Conservation (phyloP, 208 protist genomes). For the Porcisia deanei region DNA sequence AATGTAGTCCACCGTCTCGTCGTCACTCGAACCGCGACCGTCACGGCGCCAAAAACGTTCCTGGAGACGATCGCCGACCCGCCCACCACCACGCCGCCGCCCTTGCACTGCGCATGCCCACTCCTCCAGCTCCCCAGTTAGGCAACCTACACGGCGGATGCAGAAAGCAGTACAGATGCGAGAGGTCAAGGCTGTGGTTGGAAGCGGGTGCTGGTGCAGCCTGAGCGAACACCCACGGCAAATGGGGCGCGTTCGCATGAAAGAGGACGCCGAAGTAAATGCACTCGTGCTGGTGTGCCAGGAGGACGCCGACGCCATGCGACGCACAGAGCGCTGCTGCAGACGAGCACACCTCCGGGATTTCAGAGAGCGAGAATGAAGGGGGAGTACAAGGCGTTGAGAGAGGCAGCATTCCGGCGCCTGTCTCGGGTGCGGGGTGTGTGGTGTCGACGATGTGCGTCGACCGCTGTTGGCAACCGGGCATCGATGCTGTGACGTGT, state of each 20-base stretch:
- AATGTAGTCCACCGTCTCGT: background rate
- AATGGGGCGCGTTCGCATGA: slow-evolving; percentile 19
- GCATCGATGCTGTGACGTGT: background rate
- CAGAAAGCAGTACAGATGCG: slow-evolving; percentile 20
- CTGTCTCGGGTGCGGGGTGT: background rate
- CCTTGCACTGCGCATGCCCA: background rate
- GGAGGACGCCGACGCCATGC: slow-evolving; percentile 37
- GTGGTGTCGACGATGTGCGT: background rate
- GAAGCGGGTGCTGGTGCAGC: background rate
- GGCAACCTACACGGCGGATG: slow-evolving; percentile 17
- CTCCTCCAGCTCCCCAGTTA: slow-evolving; percentile 11
- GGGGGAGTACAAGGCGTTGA: background rate
- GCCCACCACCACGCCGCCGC: background rate
- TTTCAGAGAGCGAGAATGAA: background rate
- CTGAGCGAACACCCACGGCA: background rate
- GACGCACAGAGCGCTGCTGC: background rate
- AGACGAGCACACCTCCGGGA: background rate
- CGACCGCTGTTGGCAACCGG: background rate
- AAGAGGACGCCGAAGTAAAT: slow-evolving; percentile 39
- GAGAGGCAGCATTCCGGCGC: background rate
- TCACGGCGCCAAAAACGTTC: background rate
- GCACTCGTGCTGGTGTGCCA: slow-evolving; percentile 31
- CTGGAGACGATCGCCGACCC: background rate
- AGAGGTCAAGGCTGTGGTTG: slow-evolving; percentile 9
- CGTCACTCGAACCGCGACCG: background rate